phyloP scores from a whole-genome alignment of 2,329 filamentous ascomycete genomes.

The Dactylella cylindrospora region DNA sequence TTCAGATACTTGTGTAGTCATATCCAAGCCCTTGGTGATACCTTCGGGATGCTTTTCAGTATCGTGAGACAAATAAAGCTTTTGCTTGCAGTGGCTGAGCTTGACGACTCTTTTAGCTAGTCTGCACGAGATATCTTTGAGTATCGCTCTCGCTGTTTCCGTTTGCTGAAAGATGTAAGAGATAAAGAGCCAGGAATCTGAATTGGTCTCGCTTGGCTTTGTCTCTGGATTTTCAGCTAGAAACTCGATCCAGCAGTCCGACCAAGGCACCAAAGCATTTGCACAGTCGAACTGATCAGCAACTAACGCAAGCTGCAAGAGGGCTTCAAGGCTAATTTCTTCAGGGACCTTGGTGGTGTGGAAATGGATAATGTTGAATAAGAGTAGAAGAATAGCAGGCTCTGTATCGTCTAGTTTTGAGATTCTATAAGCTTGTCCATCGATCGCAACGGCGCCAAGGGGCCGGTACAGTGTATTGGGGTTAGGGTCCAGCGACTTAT shows the following conservation, averaged over 20 bases:
- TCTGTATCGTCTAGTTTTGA: not conserved
- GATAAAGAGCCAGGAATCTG: slow-evolving; percentile 14
- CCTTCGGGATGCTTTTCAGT: too few relatives aligned
- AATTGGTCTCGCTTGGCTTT: not conserved
- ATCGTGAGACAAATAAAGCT: too few relatives aligned
- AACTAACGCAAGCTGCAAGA: slow-evolving; percentile 1
- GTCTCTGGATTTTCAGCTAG: too few relatives aligned
- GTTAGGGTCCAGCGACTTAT: slow-evolving; percentile 14
- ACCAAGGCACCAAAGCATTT: slow-evolving; percentile 9
- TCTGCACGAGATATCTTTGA: not conserved
- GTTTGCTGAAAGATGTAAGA: not conserved
- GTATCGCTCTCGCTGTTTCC: not conserved
- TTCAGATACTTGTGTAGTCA: too few relatives aligned
- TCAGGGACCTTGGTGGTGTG: not conserved
- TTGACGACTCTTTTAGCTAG: not conserved
- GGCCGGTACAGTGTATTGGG: slow-evolving; percentile 7
- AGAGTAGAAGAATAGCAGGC: not conserved
- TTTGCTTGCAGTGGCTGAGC: not conserved
- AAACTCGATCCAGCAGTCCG: slow-evolving; percentile 10
- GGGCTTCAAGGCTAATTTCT: not conserved
- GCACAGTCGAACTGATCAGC: slow-evolving; percentile 14
- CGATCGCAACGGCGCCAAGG: not conserved
- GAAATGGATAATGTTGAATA: slow-evolving; percentile 25
- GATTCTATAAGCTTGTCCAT: slow-evolving; percentile 5
- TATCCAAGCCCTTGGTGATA: too few relatives aligned